Evolutionary conservation across 2,329 filamentous ascomycete genomes (phyloP).

Genomic region (Aspergillus costaricaensis): DNA sequence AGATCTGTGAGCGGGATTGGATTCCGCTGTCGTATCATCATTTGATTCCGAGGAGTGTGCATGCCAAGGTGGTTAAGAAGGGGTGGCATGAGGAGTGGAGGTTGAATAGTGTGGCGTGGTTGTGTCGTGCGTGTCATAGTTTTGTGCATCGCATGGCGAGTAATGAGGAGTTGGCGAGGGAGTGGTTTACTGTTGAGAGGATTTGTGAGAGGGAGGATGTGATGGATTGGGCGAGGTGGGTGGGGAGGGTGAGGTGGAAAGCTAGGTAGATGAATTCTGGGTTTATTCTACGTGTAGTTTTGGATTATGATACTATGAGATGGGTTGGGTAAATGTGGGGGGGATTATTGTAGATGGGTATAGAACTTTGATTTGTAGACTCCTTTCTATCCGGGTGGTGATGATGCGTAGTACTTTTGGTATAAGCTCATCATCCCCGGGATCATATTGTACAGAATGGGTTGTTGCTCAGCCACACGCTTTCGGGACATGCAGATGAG

Average conservation of each 20-base stretch:
- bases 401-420: not conserved
- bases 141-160: conserved; percentile 75
- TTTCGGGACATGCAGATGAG: not conserved
- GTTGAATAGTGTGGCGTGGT: conserved; percentile 79
- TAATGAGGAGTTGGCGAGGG: conserved; percentile 75
- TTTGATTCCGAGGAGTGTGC: conserved; percentile 75
- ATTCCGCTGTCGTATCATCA: conserved; percentile 81
- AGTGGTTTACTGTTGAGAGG: conserved; percentile 72
- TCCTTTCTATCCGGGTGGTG: not conserved
- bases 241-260: conserved; percentile 74
- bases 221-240: conserved; percentile 70
- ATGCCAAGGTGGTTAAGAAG: conserved; percentile 73
- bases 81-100: conserved; percentile 77
- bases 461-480: not conserved
- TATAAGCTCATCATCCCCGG: not conserved
- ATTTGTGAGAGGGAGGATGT: conserved; percentile 72
- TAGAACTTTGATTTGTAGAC: not conserved
- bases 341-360: not conserved
- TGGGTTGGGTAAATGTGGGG: too few species aligned
- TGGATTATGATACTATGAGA: too few species aligned
- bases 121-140: conserved; percentile 80
- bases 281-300: too few species aligned
- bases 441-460: not conserved
- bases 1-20: conserved; percentile 75
- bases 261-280: conserved; percentile 29